Evolutionary conservation across 805 yeast species (phyloP).

Genomic region (Sugiyamaella valdiviana): DNA sequence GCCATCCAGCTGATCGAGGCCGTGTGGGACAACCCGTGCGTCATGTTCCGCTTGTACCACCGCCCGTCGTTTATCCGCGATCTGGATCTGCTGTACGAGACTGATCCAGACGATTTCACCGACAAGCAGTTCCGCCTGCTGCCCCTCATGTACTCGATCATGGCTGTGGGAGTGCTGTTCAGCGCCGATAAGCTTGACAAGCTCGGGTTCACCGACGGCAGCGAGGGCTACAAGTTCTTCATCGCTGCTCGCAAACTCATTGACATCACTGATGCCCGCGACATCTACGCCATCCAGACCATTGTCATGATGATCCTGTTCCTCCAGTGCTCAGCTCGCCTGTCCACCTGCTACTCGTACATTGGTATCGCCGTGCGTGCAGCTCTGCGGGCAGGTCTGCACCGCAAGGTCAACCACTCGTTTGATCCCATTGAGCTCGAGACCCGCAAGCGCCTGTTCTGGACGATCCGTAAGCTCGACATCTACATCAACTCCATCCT

Average conservation of each 20-base stretch:
- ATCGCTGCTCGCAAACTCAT: constrained; percentile 72
- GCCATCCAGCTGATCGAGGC: constrained; percentile 66
- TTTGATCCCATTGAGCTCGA: constrained; percentile 77
- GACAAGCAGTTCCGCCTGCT: constrained; percentile 67
- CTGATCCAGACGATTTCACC: constrained; percentile 66
- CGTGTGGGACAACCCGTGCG: constrained; percentile 84
- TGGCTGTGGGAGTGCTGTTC: constrained; percentile 83
- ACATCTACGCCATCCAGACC: constrained; percentile 75
- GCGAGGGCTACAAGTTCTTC: constrained; percentile 72
- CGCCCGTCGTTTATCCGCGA: constrained; percentile 73
- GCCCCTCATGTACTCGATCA: constrained; percentile 77
- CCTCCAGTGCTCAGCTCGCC: constrained; percentile 79
- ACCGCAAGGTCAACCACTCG: constrained; percentile 57
- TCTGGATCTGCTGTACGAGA: constrained; percentile 65
- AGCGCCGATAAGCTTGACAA: constrained; percentile 39
- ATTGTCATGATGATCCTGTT: constrained; percentile 80
- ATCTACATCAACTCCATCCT: constrained; percentile 80
- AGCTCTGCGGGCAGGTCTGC: constrained; percentile 76
- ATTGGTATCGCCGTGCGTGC: constrained; percentile 83
- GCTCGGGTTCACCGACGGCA: constrained; percentile 33
- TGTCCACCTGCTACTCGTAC: constrained; percentile 82
- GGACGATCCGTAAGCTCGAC: constrained; percentile 89
- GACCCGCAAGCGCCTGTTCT: constrained; percentile 75
- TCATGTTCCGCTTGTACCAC: constrained; percentile 77
- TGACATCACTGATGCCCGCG: constrained; percentile 80